phyloP scores from a whole-genome alignment of 1,139 yeast species.

The Candida buenavistaensis region DNA sequence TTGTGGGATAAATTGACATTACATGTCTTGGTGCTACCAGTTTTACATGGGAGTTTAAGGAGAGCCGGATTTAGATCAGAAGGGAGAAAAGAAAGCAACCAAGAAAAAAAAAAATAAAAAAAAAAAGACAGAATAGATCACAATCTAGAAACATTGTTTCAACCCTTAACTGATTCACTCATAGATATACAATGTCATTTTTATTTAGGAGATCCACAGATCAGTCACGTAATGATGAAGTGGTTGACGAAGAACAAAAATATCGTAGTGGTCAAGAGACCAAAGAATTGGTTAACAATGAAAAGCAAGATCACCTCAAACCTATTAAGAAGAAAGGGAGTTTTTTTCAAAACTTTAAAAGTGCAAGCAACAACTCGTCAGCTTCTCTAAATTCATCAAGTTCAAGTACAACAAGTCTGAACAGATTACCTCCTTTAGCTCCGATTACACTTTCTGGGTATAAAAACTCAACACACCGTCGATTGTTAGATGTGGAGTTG shows the following conservation, averaged over 20 bases:
- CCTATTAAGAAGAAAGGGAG: slow-evolving; percentile 11
- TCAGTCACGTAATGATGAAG: slow-evolving; percentile 39
- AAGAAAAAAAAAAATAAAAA: too few relatives aligned
- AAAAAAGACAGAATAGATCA: too few relatives aligned
- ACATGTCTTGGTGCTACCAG: too few relatives aligned
- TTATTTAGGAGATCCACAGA: slow-evolving; percentile 22
- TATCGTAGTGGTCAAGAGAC: too few relatives aligned
- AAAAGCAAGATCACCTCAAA: slow-evolving; percentile 5
- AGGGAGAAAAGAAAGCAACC: too few relatives aligned
- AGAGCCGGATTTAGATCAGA: too few relatives aligned
- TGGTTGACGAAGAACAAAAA: slow-evolving; percentile 1
- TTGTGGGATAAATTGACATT: too few relatives aligned
- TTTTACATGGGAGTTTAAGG: too few relatives aligned
- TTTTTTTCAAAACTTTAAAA: slow-evolving; percentile 12
- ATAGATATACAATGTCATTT: slow-evolving; percentile 15
- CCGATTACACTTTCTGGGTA: slow-evolving; percentile 53
- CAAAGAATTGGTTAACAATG: slow-evolving; percentile 4
- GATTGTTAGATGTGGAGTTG: slow-evolving; percentile 56
- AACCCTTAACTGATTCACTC: too few relatives aligned
- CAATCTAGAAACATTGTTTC: too few relatives aligned
- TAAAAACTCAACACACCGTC: slow-evolving; percentile 52
- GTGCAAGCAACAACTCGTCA: slow-evolving; percentile 9
- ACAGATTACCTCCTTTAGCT: slow-evolving; percentile 33
- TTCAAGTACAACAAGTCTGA: slow-evolving; percentile 5
- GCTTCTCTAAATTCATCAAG: slow-evolving; percentile 7